Evolutionary conservation across 768 basidiomycete species (phyloP).

Genomic region (Trametes coccinea): DNA sequence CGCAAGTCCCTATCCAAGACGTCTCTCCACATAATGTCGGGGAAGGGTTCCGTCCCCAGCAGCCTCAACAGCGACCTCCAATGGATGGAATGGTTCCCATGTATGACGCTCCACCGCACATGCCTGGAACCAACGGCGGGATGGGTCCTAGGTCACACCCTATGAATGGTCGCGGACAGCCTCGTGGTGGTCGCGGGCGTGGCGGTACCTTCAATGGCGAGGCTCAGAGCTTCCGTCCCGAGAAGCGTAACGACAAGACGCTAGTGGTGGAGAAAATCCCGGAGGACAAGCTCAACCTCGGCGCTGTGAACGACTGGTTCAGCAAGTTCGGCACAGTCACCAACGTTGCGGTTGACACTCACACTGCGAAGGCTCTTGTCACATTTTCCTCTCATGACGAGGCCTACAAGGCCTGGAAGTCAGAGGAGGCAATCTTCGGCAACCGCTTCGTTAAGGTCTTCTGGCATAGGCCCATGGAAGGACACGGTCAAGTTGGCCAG

Average conservation of each 20-base stretch:
- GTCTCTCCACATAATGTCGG: slow-evolving; percentile 26
- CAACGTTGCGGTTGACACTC: slow-evolving; percentile 84
- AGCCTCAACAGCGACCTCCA: background rate
- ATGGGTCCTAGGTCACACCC: slow-evolving; percentile 34
- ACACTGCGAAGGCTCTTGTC: slow-evolving; percentile 77
- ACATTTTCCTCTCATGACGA: slow-evolving; percentile 83
- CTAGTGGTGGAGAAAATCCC: slow-evolving; percentile 96
- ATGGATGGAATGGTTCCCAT: slow-evolving; percentile 11
- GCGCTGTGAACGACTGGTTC: slow-evolving; percentile 85
- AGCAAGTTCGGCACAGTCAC: slow-evolving; percentile 90
- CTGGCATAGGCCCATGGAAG: slow-evolving; percentile 93
- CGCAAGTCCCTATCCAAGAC: slow-evolving; percentile 42
- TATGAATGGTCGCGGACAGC: slow-evolving; percentile 37
- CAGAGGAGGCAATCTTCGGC: slow-evolving; percentile 91
- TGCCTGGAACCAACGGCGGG: slow-evolving; percentile 32
- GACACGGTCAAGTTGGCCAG: slow-evolving; percentile 78
- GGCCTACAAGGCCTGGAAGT: slow-evolving; percentile 88
- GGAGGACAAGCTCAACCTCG: slow-evolving; percentile 73
- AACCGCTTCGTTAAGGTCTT: slow-evolving; percentile 95
- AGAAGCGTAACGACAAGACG: slow-evolving; percentile 71
- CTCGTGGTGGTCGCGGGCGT: slow-evolving; percentile 40
- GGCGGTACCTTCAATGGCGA: slow-evolving; percentile 65
- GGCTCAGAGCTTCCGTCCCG: slow-evolving; percentile 64
- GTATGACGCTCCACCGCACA: slow-evolving; percentile 8
- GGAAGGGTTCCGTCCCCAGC: slow-evolving; percentile 9